These are phyloP conservation scores for Calonectria pseudoturangicola DNA, from an alignment of 2,329 filamentous ascomycete genomes.

Conservation along the genomic window DNA sequence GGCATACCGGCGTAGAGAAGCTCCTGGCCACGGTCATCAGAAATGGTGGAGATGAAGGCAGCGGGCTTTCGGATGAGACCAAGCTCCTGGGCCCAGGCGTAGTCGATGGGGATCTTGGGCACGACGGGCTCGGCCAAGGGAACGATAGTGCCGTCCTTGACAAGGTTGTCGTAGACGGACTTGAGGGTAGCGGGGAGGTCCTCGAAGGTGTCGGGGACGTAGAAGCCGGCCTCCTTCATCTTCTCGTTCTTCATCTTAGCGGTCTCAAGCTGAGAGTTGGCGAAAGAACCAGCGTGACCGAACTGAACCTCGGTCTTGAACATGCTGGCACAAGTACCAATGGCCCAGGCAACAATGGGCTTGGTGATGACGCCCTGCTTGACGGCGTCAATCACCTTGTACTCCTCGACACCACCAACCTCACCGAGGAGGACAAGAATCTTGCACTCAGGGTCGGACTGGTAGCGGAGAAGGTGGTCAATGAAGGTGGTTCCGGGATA, in stretches of 20 bases:
- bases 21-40: slow-evolving; percentile 99
- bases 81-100: slow-evolving; percentile 99
- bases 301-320: slow-evolving; percentile 99
- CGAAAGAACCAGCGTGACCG: slow-evolving; percentile 97
- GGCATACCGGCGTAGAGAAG: slow-evolving; percentile 99
- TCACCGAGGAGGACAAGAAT: slow-evolving; percentile 96
- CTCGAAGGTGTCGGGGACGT: slow-evolving; percentile 97
- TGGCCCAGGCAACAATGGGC: slow-evolving; percentile 99
- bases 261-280: slow-evolving; percentile 99
- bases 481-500: slow-evolving; percentile 99
- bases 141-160: slow-evolving; percentile 88
- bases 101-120: slow-evolving; percentile 99
- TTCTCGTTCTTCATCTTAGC: slow-evolving; percentile 96
- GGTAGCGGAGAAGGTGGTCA: slow-evolving; percentile 97
- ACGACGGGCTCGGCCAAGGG: slow-evolving; percentile 92
- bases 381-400: slow-evolving; percentile 98
- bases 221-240: slow-evolving; percentile 96
- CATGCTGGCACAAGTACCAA: slow-evolving; percentile 99
- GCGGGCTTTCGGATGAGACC: slow-evolving; percentile 99
- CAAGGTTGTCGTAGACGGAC: slow-evolving; percentile 90
- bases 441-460: slow-evolving; percentile 98
- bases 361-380: slow-evolving; percentile 97
- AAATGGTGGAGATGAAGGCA: slow-evolving; percentile 99
- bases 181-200: slow-evolving; percentile 88
- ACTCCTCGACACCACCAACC: slow-evolving; percentile 99